These are phyloP conservation scores for Trichoderma reesei DNA, from an alignment of 495 filamentous ascomycete species.

Conservation along the genomic window DNA sequence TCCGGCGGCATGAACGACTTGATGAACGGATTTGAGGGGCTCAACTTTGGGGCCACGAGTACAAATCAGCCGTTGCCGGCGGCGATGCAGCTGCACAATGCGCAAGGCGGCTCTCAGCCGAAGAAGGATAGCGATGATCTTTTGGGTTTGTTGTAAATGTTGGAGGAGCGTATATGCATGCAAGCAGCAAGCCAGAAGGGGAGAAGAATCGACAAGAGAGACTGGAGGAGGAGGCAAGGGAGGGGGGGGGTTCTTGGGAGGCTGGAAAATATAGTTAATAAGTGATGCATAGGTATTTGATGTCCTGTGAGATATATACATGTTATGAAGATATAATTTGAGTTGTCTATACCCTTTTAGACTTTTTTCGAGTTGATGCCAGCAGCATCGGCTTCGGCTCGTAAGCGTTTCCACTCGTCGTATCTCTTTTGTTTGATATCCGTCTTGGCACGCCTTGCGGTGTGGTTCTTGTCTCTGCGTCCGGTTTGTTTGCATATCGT, in stretches of 20 bases:
- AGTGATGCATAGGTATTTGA: neutral
- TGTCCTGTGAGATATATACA: neutral
- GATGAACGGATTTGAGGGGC: constrained; percentile 74
- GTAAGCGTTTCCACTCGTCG: no score
- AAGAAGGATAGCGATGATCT: constrained; percentile 82
- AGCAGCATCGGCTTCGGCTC: no score
- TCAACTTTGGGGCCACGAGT: constrained; percentile 56
- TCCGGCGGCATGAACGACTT: constrained; percentile 45
- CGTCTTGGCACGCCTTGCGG: no score
- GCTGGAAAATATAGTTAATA: constrained; percentile 5
- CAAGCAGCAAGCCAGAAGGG: neutral
- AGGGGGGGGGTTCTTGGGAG: neutral
- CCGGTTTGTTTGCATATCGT: no score
- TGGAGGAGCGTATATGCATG: neutral
- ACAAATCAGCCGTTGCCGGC: constrained; percentile 47
- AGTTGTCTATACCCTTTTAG: neutral
- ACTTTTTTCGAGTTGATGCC: no score
- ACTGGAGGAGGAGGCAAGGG: neutral
- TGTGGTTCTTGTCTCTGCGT: no score
- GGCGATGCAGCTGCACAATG: constrained; percentile 39
- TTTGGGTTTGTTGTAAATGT: constrained; percentile 67
- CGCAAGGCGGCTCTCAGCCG: constrained; percentile 22
- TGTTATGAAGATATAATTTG: neutral
- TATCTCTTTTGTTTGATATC: no score
- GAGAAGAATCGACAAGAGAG: neutral